Conservation (phyloP, 1,139 yeast genomes). For the Chernovozyma aurita region DNA sequence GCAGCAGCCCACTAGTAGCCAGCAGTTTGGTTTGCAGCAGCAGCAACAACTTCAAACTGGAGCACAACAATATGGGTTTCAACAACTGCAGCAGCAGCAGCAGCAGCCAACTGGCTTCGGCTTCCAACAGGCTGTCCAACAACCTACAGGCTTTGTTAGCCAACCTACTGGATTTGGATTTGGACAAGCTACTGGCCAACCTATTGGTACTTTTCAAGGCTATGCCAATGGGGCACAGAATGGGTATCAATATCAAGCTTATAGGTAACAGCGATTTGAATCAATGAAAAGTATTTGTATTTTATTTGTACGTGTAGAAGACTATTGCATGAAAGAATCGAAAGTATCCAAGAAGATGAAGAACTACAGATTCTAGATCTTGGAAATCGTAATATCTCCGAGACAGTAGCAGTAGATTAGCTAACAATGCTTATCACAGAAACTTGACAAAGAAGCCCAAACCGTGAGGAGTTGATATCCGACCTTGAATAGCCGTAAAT, state of each 20-base stretch:
- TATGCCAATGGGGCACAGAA: not conserved
- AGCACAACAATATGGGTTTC: conserved; percentile 1
- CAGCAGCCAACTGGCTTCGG: conserved; percentile 6
- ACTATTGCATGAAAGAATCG: too few relatives aligned
- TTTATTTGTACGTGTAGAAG: too few relatives aligned
- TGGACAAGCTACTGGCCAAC: conserved; percentile 1
- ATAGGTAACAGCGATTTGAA: not conserved
- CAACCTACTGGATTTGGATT: conserved; percentile 2
- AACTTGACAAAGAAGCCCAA: too few relatives aligned
- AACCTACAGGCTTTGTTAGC: conserved; percentile 1
- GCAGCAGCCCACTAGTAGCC: conserved; percentile 11
- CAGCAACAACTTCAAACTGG: conserved; percentile 10
- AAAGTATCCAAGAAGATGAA: too few relatives aligned
- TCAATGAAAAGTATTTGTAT: too few relatives aligned
- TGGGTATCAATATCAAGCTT: conserved; percentile 1
- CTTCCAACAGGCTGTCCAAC: conserved; percentile 4
- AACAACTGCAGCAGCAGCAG: conserved; percentile 5
- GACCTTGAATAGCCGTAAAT: too few relatives aligned
- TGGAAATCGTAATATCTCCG: too few relatives aligned
- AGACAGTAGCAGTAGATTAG: too few relatives aligned
- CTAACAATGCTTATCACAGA: too few relatives aligned
- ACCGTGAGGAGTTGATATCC: too few relatives aligned
- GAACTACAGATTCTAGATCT: too few relatives aligned
- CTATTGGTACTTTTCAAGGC: not conserved
- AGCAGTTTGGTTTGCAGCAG: conserved; percentile 9